These are phyloP conservation scores for Albizia julibrissin DNA, from an alignment of 306 rosid genomes.

Conservation along the genomic window DNA sequence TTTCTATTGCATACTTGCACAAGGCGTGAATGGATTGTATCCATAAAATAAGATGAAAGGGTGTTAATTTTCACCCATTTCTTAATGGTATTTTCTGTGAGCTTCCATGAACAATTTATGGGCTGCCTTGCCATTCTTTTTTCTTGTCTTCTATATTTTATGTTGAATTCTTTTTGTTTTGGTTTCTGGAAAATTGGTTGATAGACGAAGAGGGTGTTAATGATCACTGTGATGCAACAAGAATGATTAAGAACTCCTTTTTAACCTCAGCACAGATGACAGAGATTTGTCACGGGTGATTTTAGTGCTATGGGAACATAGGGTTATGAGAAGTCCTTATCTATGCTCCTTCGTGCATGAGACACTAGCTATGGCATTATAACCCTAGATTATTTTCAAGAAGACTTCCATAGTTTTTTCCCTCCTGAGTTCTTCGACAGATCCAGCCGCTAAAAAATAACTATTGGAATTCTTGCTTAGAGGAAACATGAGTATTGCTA, in stretches of 20 bases:
- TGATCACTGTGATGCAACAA: not conserved
- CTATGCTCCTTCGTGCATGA: slow-evolving; percentile 10
- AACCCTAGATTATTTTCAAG: slow-evolving; percentile 1
- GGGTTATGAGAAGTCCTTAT: slow-evolving; percentile 6
- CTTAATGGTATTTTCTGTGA: slow-evolving; percentile 9
- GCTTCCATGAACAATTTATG: slow-evolving; percentile 22
- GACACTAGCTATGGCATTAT: not conserved
- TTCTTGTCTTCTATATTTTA: not conserved
- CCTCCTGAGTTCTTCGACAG: not conserved
- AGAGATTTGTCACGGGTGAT: slow-evolving; percentile 11
- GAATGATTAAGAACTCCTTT: slow-evolving; percentile 4
- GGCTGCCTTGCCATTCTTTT: slow-evolving; percentile 31
- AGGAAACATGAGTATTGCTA: not conserved
- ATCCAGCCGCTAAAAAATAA: not conserved
- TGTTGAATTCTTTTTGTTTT: not conserved
- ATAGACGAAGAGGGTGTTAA: slow-evolving; percentile 14
- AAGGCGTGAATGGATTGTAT: not conserved
- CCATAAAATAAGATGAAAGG: not conserved
- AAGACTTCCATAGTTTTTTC: not conserved
- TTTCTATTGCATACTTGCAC: no score
- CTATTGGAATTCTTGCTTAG: not conserved
- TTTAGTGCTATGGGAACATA: slow-evolving; percentile 13
- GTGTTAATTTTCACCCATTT: not conserved
- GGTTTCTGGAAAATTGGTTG: slow-evolving; percentile 26
- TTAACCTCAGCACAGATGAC: not conserved